Base-by-base conservation (phyloP, 169 alveolate species). In the Eimeria necatrix region DNA sequence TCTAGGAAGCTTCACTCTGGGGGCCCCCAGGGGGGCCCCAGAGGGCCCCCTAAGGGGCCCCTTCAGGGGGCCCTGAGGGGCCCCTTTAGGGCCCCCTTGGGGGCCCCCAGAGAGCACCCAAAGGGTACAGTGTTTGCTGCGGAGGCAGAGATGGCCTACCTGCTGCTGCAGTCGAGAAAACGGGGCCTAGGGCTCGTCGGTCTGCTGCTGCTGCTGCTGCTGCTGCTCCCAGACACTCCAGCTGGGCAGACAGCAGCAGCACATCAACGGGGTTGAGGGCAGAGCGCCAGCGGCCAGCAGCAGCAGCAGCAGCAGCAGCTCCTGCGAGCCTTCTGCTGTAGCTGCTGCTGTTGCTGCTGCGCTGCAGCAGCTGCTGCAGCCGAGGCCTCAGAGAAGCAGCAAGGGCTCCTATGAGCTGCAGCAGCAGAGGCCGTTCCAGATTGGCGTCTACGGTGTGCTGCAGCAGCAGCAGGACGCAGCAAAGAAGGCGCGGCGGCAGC, bases 381-480 rank as follows among this genome's bases (percentile, higher is more conserved):
- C 92, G 92, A 20, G 78, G 92, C 60, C 92, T 68, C 92, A 84
- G 46, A 60, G 74, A 53, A 32, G 78, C 60, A 84, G 92, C 78
- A 24, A 84, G 92, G 64, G 61, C 92, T 48, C 48, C 92, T 26
- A 84, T 84, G 10, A 84, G 92, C 80, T 60, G 92, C 78, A 18
- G 14, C 80, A 84, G 60, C 41, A 46, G 74, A 46, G 78, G 92
- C n/a, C 81, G 80, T 46, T 60, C 92, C 52, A 49, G 78, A 10
- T 51, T 10, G 3, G 73, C 41, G 46, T 59, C 80, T 26, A 84
- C 24, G 80, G 80, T 84, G 92, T 84, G 92, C 92, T 84, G 92
- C 92, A 84, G 92, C 92, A 84, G 80, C 64, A 84, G 60, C 80
- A 84, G 60, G 41, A 84, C 78, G 92, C 80, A 56, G 92, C 92